These are phyloP conservation scores for Pseudodiploospora longispora DNA, from an alignment of 2,329 filamentous ascomycete species.

Conservation along the genomic window DNA sequence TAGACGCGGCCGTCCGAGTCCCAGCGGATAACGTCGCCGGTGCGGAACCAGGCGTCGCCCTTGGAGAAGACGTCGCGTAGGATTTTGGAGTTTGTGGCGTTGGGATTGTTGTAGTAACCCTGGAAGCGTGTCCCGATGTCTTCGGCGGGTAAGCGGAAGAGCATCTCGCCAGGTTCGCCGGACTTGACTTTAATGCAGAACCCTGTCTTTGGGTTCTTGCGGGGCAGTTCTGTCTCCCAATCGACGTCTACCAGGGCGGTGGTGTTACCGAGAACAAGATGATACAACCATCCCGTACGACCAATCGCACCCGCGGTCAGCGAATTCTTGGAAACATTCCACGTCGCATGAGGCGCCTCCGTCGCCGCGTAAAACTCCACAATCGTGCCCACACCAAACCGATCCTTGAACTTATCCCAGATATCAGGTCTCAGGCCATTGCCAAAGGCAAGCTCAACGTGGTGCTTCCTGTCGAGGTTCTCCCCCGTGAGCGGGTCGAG, in stretches of 20 bases:
- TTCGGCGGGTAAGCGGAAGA: constrained; percentile 59
- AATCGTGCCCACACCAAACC: constrained; percentile 66
- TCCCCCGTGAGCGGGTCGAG: constrained; percentile 56
- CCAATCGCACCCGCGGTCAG: constrained; percentile 73
- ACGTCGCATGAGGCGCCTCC: constrained; percentile 60
- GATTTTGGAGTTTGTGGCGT: constrained; percentile 66
- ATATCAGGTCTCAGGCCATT: constrained; percentile 82
- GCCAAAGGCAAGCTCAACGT: constrained; percentile 67
- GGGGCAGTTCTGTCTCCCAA: constrained; percentile 58
- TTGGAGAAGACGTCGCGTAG: constrained; percentile 63
- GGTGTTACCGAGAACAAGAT: constrained; percentile 41
- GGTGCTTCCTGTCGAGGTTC: constrained; percentile 63
- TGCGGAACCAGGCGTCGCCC: constrained; percentile 76
- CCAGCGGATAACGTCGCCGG: constrained; percentile 72
- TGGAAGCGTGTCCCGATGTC: constrained; percentile 62
- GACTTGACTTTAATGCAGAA: constrained; percentile 52
- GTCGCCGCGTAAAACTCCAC: constrained; percentile 78
- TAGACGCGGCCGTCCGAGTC: constrained; percentile 63
- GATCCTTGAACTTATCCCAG: constrained; percentile 74
- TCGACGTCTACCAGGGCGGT: constrained; percentile 62
- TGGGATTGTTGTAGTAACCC: constrained; percentile 70
- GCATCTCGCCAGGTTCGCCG: constrained; percentile 66
- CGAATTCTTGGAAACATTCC: constrained; percentile 67
- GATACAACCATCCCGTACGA: constrained; percentile 56
- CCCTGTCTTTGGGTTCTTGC: constrained; percentile 59